These are phyloP conservation scores for Pisolithus thermaeus DNA, from an alignment of 1,284 basidiomycete species.

Conservation along the genomic window DNA sequence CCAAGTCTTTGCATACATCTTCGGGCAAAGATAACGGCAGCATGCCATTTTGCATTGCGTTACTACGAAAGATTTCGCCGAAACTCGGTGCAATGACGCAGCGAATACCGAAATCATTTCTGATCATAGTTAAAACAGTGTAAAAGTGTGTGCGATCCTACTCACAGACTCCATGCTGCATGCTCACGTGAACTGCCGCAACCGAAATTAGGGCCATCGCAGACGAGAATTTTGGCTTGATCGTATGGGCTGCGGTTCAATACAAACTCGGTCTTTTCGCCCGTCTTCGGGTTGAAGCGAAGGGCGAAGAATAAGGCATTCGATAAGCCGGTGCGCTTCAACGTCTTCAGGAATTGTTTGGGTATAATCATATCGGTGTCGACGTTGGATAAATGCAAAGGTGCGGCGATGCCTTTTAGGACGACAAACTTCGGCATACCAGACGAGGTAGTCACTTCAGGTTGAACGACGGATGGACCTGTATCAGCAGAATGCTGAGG, in stretches of 20 bases:
- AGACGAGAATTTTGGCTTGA: conserved; percentile 80
- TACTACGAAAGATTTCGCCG: conserved; percentile 91
- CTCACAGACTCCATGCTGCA: conserved; percentile 91
- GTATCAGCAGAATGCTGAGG: conserved; percentile 40
- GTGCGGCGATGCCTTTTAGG: conserved; percentile 82
- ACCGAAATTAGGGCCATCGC: conserved; percentile 90
- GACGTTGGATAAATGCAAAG: conserved; percentile 88
- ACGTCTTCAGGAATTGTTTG: conserved; percentile 92
- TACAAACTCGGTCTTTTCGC: conserved; percentile 81
- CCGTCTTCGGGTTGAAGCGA: conserved; percentile 76
- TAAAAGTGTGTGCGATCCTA: conserved; percentile 14
- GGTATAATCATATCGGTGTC: conserved; percentile 98
- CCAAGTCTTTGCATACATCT: conserved; percentile 70
- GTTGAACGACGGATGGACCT: conserved; percentile 34
- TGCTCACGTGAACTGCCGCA: conserved; percentile 94
- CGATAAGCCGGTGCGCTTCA: conserved; percentile 92
- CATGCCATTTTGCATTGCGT: conserved; percentile 97
- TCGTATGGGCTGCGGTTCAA: conserved; percentile 85
- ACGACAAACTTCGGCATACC: conserved; percentile 74
- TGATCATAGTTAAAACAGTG: conserved; percentile 24
- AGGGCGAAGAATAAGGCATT: conserved; percentile 83
- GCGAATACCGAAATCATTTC: conserved; percentile 92
- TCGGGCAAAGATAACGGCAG: conserved; percentile 78
- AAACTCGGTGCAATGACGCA: conserved; percentile 92
- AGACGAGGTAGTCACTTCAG: conserved; percentile 50